Conservation (phyloP, 1,284 basidiomycete species). For the Cryptococcus jaspeensis region DNA sequence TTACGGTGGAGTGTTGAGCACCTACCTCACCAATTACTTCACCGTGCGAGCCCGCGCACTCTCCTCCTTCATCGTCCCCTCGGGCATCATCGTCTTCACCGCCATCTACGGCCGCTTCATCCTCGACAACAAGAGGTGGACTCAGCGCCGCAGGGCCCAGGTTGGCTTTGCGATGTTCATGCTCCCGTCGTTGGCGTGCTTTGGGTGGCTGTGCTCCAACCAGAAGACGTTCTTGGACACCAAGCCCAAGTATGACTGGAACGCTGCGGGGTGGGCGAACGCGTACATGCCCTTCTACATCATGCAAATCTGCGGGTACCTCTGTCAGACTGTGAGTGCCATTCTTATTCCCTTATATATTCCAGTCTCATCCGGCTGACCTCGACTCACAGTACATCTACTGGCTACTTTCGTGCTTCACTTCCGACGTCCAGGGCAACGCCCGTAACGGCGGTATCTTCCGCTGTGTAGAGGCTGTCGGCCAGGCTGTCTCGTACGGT, state of each 20-base stretch:
- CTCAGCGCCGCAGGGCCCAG: conserved; percentile 4
- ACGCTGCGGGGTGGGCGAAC: conserved; percentile 19
- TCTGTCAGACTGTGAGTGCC: conserved; percentile 17
- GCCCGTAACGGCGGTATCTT: conserved; percentile 25
- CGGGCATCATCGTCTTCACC: conserved; percentile 5
- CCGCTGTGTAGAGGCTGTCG: conserved; percentile 22
- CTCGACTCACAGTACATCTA: conserved; percentile 17
- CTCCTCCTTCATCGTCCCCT: conserved; percentile 21
- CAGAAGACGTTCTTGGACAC: conserved; percentile 9
- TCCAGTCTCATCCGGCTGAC: neutral
- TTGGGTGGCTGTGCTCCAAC: conserved; percentile 20
- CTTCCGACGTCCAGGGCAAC: conserved; percentile 15
- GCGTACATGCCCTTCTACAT: conserved; percentile 26
- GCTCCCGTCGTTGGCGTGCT: conserved; percentile 18
- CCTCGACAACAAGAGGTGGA: conserved; percentile 9
- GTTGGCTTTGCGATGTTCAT: conserved; percentile 13
- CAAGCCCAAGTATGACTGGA: conserved; percentile 24
- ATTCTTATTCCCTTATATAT: neutral
- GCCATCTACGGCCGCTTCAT: conserved; percentile 11
- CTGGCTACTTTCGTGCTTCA: conserved; percentile 28
- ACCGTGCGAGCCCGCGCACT: conserved; percentile 34
- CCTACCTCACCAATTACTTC: conserved; percentile 35
- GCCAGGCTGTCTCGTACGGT: conserved; percentile 24
- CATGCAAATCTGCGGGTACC: conserved; percentile 18
- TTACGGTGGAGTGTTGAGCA: conserved; percentile 23